Evolutionary conservation across 2,329 filamentous ascomycete genomes (phyloP).

Genomic region (Colletotrichum australisinense): DNA sequence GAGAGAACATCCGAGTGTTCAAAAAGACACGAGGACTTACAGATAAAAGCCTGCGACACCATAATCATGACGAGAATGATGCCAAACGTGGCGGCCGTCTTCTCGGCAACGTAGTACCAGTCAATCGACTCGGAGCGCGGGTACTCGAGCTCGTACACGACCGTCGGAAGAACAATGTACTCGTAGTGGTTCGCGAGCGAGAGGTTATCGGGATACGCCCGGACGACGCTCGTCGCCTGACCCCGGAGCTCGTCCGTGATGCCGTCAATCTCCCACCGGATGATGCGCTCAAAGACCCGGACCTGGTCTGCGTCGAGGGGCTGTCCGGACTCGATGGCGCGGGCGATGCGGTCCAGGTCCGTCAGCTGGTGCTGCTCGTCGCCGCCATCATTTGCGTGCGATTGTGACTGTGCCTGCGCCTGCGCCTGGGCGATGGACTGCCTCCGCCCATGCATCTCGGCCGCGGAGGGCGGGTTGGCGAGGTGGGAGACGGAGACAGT

Average conservation of each 20-base stretch:
- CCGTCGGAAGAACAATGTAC: constrained; percentile 79
- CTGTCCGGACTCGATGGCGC: constrained; percentile 69
- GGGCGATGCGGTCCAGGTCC: constrained; percentile 70
- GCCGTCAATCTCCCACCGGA: constrained; percentile 74
- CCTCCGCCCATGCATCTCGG: constrained; percentile 49
- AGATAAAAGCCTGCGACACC: constrained; percentile 81
- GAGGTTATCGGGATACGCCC: constrained; percentile 76
- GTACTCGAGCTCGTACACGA: constrained; percentile 85
- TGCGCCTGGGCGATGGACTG: constrained; percentile 48
- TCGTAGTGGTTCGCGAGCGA: constrained; percentile 74
- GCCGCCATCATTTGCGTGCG: constrained; percentile 40
- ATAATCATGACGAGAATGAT: constrained; percentile 84
- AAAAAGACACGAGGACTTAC: constrained; percentile 36
- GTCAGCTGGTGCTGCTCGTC: constrained; percentile 37
- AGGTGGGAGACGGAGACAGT: constrained; percentile 60
- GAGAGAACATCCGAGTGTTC: no score
- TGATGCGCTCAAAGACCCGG: constrained; percentile 70
- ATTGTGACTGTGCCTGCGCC: no score
- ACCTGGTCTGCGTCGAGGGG: constrained; percentile 73
- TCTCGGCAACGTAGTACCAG: constrained; percentile 82
- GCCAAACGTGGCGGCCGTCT: constrained; percentile 76
- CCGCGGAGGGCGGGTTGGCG: constrained; percentile 51
- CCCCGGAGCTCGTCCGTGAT: constrained; percentile 74
- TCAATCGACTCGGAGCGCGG: constrained; percentile 75
- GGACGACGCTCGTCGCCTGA: constrained; percentile 62